Evolutionary conservation across 345 rosid genomes (phyloP), one percentile per base, ranked within the genome.

Genomic region (Moricandia moricandioides): DNA sequence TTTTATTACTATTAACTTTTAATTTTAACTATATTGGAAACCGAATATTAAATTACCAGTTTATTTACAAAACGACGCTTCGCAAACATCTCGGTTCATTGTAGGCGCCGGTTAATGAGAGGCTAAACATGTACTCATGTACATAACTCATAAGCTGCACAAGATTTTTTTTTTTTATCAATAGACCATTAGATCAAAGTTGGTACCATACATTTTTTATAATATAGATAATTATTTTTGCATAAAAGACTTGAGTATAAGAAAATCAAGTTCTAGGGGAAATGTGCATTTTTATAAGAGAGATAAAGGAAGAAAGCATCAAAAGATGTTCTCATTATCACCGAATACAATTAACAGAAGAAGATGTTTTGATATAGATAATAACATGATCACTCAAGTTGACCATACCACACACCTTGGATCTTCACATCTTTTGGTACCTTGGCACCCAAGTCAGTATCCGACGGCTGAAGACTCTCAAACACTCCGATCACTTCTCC

Each of bases 391-490:
- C 54, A 69, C 13, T 91, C 98, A 62, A 94, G 95, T 85, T 90
- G 98, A 76, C 95, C 97, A 81, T 94, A 94, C 98, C 98, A 91
- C 56, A 94, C 55, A 3, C 98, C 96, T 81, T 80, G 91, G 82
- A 94, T 94, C 87, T 91, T 91, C 40, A 91, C 98, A 61, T 94
- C 98, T 87, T 94, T 94, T 1, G 97, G 93, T 59, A 79, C 82
- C 86, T 94, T 94, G 14, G 98, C 97, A 5, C 97, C 98, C 87
- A 94, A 69, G 77, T 94, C 97, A 73, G 97, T 94, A 71, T 94
- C 97, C 35, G 97, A 94, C 6, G 98, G 98, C 88, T 94, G 97
- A 57, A 89, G 0, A 69, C 98, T 94, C 88, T 94, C 98, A 18
- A 94, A 94, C 79, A 91, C 98, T 7, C 98, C 95, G 8, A 94